Conservation (phyloP, 169 alveolate genomes). For the Plasmodium malariae region DNA sequence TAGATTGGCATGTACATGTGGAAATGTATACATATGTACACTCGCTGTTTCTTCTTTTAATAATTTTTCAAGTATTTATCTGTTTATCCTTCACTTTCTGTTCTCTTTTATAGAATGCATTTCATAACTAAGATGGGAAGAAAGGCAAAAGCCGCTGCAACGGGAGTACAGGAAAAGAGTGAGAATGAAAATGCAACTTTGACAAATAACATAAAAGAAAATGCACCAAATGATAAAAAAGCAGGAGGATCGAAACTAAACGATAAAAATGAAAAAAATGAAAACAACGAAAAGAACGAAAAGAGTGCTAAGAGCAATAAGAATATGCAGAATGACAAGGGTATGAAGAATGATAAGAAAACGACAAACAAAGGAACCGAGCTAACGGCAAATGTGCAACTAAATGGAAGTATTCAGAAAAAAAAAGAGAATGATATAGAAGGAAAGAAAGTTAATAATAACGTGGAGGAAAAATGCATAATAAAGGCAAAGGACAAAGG, state of each 20-base stretch:
- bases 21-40: background rate
- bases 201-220: conserved; percentile 5
- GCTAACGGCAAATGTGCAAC: conserved; percentile 16
- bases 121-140: conserved; percentile 67
- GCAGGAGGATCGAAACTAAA: conserved; percentile 13
- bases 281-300: background rate
- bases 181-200: background rate
- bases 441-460: conserved; percentile 16
- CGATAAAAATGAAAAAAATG: conserved; percentile 11
- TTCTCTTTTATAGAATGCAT: conserved; percentile 21
- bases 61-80: too few species aligned
- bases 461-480: conserved; percentile 15
- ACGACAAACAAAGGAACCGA: background rate
- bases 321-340: too few species aligned
- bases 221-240: conserved; percentile 17
- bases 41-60: background rate
- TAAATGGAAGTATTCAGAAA: conserved; percentile 30
- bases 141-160: conserved; percentile 41
- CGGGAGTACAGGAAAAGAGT: conserved; percentile 13
- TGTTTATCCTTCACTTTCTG: too few species aligned
- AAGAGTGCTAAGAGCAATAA: background rate
- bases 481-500: conserved; percentile 2
- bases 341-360: conserved; percentile 10
- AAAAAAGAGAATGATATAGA: conserved; percentile 28
- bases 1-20: too few species aligned